A percentile compares a stretch with the other conserved stretches of the same genome.
Evolutionary conservation across 140 eudicot genomes (phyloP).

Genomic region (Stevia rebaudiana): DNA sequence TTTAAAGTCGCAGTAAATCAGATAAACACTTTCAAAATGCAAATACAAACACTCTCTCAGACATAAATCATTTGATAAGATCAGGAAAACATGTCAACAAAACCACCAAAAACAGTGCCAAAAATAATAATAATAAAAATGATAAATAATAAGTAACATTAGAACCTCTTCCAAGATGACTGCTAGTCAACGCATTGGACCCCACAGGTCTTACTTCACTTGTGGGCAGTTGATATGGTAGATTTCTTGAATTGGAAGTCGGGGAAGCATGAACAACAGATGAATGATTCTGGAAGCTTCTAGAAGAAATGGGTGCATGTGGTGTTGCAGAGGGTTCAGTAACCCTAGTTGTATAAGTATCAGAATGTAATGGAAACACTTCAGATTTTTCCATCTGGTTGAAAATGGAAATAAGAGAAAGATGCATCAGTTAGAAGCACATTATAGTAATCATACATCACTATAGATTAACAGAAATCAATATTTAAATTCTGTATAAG

Average conservation of each 20-base stretch:
- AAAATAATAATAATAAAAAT: neutral
- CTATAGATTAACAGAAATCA: neutral
- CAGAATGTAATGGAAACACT: constrained; percentile 45
- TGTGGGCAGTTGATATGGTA: constrained; percentile 68
- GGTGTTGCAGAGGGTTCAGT: constrained; percentile 36
- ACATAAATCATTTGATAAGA: neutral
- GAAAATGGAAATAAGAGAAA: neutral
- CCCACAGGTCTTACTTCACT: constrained; percentile 63
- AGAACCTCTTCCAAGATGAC: constrained; percentile 2
- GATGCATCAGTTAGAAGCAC: constrained; percentile 6
- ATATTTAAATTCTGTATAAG: neutral
- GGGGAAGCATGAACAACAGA: constrained; percentile 38
- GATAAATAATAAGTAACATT: constrained; percentile 17
- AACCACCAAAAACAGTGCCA: neutral
- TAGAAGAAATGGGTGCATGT: constrained; percentile 34
- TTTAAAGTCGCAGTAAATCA: neutral
- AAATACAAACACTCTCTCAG: neutral
- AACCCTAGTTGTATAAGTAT: constrained; percentile 32
- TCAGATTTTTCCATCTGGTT: constrained; percentile 75
- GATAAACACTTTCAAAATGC: neutral
- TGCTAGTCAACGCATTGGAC: constrained; percentile 32
- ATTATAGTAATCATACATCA: constrained; percentile 7
- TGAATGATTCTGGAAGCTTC: constrained; percentile 45
- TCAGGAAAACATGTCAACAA: neutral
- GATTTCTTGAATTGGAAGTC: constrained; percentile 39